phyloP scores from a whole-genome alignment of 345 rosid genomes.

The Citrus inodora region DNA sequence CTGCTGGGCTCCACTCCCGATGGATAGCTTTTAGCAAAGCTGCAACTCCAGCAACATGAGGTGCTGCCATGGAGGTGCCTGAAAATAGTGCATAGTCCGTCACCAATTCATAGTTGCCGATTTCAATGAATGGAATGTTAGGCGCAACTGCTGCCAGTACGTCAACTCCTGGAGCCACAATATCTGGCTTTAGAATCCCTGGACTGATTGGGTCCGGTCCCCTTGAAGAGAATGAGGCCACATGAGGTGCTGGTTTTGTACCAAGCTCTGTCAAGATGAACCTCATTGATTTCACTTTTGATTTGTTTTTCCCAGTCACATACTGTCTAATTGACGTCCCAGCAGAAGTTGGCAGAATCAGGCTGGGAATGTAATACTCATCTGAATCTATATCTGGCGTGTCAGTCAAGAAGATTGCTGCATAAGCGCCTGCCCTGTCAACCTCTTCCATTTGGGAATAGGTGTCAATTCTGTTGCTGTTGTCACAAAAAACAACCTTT shows the following conservation, averaged over 20 bases:
- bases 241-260: constrained; percentile 44
- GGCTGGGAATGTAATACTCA: constrained; percentile 24
- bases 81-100: constrained; percentile 35
- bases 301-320: neutral
- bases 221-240: constrained; percentile 62
- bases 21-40: constrained; percentile 47
- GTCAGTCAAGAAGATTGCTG: constrained; percentile 30
- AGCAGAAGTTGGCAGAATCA: constrained; percentile 14
- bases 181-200: constrained; percentile 36
- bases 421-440: constrained; percentile 29
- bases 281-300: constrained; percentile 27
- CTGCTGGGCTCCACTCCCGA: constrained; percentile 39
- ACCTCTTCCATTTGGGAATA: constrained; percentile 23
- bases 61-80: constrained; percentile 56
- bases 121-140: constrained; percentile 10
- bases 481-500: constrained; percentile 39
- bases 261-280: constrained; percentile 33
- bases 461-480: neutral
- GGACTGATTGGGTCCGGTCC: constrained; percentile 55
- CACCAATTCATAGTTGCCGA: constrained; percentile 25
- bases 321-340: constrained; percentile 18
- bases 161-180: constrained; percentile 46
- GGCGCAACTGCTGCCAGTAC: constrained; percentile 36
- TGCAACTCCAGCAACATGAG: constrained; percentile 57
- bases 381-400: neutral